phyloP scores from a whole-genome alignment of 1,284 basidiomycete genomes.

The Ceratobasidium sp. region DNA sequence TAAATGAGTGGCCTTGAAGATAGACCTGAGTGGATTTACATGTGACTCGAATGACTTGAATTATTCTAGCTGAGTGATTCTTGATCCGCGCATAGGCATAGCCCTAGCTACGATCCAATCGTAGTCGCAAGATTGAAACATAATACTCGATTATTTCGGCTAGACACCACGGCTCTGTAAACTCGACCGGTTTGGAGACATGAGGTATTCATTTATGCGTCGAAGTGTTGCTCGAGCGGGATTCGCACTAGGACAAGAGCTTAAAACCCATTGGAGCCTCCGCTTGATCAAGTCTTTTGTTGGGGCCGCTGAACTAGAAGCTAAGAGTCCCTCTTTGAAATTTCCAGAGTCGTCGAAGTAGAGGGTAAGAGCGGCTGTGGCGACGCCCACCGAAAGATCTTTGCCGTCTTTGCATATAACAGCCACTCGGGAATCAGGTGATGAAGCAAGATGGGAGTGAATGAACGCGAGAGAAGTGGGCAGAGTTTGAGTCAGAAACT shows the following conservation, averaged over 20 bases:
- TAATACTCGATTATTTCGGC: no score
- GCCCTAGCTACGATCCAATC: no score
- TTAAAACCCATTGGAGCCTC: constrained; percentile 83
- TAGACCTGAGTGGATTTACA: no score
- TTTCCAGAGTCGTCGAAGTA: constrained; percentile 68
- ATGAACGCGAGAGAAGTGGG: constrained; percentile 65
- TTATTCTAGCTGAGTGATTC: no score
- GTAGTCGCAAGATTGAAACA: no score
- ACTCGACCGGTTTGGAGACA: constrained; percentile 63
- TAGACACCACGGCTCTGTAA: constrained; percentile 57
- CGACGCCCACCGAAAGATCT: constrained; percentile 72
- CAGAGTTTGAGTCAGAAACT: constrained; percentile 63
- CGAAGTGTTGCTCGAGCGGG: constrained; percentile 80
- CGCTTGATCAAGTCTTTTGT: constrained; percentile 71
- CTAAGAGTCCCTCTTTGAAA: no score
- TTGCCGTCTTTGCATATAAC: constrained; percentile 67
- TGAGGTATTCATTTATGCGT: constrained; percentile 78
- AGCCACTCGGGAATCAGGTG: constrained; percentile 57
- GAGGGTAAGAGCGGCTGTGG: constrained; percentile 64
- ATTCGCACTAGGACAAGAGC: constrained; percentile 74
- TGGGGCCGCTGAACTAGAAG: no score
- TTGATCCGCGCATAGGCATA: no score
- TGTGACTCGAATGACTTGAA: no score
- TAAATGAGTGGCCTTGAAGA: no score
- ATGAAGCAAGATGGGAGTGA: constrained; percentile 53